phyloP scores from a whole-genome alignment of 1,284 basidiomycete genomes.

The Rugosomyces carneus region DNA sequence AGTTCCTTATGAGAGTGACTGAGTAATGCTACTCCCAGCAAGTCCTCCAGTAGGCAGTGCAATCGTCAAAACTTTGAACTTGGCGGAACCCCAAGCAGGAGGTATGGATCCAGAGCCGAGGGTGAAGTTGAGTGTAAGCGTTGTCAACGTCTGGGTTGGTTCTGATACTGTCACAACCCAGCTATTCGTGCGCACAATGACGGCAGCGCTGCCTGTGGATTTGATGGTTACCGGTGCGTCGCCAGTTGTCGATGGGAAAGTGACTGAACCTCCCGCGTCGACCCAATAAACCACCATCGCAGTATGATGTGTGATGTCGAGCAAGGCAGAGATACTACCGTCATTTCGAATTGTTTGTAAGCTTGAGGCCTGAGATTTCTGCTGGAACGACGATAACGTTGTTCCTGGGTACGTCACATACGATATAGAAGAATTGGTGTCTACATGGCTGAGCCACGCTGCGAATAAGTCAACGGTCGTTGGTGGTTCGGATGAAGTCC shows the following conservation, averaged over 20 bases:
- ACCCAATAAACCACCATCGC: constrained; percentile 45
- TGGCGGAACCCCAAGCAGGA: constrained; percentile 15
- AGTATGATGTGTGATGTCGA: constrained; percentile 32
- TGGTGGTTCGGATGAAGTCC: constrained; percentile 49
- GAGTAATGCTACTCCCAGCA: constrained; percentile 38
- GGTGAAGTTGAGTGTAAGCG: constrained; percentile 21
- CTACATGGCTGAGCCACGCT: constrained; percentile 48
- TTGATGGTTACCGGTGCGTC: constrained; percentile 31
- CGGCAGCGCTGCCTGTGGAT: constrained; percentile 33
- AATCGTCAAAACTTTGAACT: constrained; percentile 21
- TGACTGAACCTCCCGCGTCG: constrained; percentile 26
- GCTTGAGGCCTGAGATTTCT: constrained; percentile 20
- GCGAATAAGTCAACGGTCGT: constrained; percentile 53
- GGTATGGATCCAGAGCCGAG: constrained; percentile 12
- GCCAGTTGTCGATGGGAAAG: constrained; percentile 21
- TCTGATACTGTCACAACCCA: constrained; percentile 50
- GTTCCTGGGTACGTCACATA: constrained; percentile 54
- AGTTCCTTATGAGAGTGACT: constrained; percentile 6
- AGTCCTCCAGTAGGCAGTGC: constrained; percentile 26
- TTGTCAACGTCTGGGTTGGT: constrained; percentile 37
- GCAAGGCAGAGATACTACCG: constrained; percentile 33
- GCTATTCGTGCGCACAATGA: constrained; percentile 38
- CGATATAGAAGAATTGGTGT: constrained; percentile 30
- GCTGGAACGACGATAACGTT: constrained; percentile 25
- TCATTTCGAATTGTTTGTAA: constrained; percentile 39